phyloP scores from a whole-genome alignment of 352 stramenopile species.

The Globisporangium apiculatum region DNA sequence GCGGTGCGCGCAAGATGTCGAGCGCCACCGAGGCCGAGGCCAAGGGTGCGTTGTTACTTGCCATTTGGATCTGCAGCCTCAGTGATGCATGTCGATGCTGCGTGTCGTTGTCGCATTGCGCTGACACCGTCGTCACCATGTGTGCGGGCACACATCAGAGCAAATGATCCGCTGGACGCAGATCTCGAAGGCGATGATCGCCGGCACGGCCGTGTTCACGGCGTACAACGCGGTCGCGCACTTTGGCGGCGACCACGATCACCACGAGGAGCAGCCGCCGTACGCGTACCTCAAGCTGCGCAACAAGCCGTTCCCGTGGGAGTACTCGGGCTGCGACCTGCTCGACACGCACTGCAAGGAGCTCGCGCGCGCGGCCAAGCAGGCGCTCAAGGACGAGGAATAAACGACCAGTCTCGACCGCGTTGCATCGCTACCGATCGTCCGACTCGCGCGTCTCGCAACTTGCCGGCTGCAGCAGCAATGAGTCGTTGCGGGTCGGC shows the following conservation, averaged over 20 bases:
- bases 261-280: slow-evolving; percentile 54
- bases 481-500: no score
- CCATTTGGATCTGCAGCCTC: not conserved
- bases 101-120: not conserved
- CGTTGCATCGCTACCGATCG: not conserved
- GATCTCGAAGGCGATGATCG: slow-evolving; percentile 85
- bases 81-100: not conserved
- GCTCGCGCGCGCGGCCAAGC: slow-evolving; percentile 50
- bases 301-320: slow-evolving; percentile 84
- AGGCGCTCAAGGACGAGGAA: slow-evolving; percentile 43
- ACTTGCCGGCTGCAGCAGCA: no score
- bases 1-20: slow-evolving; percentile 73
- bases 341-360: slow-evolving; percentile 71
- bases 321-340: slow-evolving; percentile 74
- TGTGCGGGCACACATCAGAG: slow-evolving; percentile 18
- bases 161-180: slow-evolving; percentile 83
- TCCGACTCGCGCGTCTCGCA: no score
- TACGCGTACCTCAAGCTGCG: slow-evolving; percentile 85
- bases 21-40: slow-evolving; percentile 73
- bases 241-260: slow-evolving; percentile 32
- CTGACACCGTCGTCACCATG: slow-evolving; percentile 1
- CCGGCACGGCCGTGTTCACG: slow-evolving; percentile 43
- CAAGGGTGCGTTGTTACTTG: slow-evolving; percentile 38
- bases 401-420: not conserved
- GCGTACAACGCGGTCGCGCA: slow-evolving; percentile 47